These are phyloP conservation scores for Phytophthora tentaculata DNA, from an alignment of 352 stramenopile species.

Conservation along the genomic window DNA sequence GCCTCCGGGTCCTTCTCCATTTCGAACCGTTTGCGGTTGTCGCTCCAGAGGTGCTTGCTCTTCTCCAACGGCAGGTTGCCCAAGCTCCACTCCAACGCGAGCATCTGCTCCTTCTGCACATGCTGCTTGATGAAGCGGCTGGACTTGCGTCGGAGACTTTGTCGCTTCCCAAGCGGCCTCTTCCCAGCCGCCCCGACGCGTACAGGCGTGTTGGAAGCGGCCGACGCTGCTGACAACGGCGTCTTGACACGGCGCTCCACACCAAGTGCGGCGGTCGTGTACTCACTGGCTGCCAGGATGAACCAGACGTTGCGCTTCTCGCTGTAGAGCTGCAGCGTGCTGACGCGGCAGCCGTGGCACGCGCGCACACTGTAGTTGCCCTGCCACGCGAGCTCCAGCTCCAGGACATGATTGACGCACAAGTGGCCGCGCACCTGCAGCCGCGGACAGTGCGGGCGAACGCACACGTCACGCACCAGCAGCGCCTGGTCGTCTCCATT, in stretches of 20 bases:
- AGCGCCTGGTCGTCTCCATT: slow-evolving; percentile 40
- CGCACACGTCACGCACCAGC: slow-evolving; percentile 69
- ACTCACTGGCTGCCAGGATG: slow-evolving; percentile 45
- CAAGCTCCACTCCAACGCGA: slow-evolving; percentile 68
- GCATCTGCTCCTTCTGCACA: slow-evolving; percentile 52
- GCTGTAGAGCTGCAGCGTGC: slow-evolving; percentile 51
- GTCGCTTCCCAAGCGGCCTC: slow-evolving; percentile 8
- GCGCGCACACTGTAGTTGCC: slow-evolving; percentile 47
- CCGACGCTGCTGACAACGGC: background rate
- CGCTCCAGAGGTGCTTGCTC: slow-evolving; percentile 61
- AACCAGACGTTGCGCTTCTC: slow-evolving; percentile 67
- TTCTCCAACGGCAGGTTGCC: slow-evolving; percentile 60
- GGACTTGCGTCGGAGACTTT: slow-evolving; percentile 25
- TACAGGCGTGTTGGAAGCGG: background rate
- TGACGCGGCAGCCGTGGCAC: slow-evolving; percentile 59
- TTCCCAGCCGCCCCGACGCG: slow-evolving; percentile 6
- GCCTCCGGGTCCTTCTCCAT: slow-evolving; percentile 39
- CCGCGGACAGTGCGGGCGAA: slow-evolving; percentile 47
- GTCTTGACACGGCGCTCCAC: slow-evolving; percentile 42
- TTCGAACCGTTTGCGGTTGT: slow-evolving; percentile 59
- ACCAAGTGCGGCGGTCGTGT: slow-evolving; percentile 22
- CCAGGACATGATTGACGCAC: slow-evolving; percentile 52
- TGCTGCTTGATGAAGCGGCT: slow-evolving; percentile 40
- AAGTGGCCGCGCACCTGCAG: slow-evolving; percentile 65
- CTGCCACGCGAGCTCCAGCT: slow-evolving; percentile 61